Base-by-base conservation (phyloP, 345 rosid genomes). In the Syzygium aqueum region DNA sequence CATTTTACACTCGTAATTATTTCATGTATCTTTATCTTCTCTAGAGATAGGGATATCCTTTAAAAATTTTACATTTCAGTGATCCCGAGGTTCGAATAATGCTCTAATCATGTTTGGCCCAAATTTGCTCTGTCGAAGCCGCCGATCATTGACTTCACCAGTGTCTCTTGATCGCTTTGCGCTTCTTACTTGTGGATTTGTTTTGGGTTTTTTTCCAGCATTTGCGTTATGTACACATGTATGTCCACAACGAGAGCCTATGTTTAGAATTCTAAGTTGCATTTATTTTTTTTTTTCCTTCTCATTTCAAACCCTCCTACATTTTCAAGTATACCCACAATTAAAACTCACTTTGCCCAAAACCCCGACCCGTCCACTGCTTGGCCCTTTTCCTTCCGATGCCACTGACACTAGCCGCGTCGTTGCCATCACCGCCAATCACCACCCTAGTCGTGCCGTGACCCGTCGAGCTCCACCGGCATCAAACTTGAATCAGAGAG, bases 381-480 rank as follows among this genome's bases (percentile, higher is more conserved):
- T 63, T 0, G 5, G 19, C 37, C 37, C 73, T 28, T 63, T 63
- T 9, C 37, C 19, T 14, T 8, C 16, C 8, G 73, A 3, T 28
- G 2, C 1, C 7, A 8, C 3, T 14, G 19, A 63, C 37, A n/a
- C 73, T 19, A 6, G 5, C 37, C 4, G 21, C 37, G 3, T 4
- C 3, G 1, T 63, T 14, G 37, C 37, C 73, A 63, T 63, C 33
- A 63, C 16, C 0, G 2, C 30, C 37, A 8, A 16, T 63, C 15
- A 4, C 73, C 73, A 14, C 8, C 2, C 10, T 0, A n/a, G 21
- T 23, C 8, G 15, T 12, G 73, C 8, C 9, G 2, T 0, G 4
- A n/a, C 5, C 21, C 21, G 1, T 63, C 2, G 0, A 0, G 37
- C 37, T 63, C 17, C 9, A 6, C 19, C 19, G 1, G 2, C 2